phyloP scores from a whole-genome alignment of 2,329 filamentous ascomycete genomes.

The Botryotinia narcissicola region DNA sequence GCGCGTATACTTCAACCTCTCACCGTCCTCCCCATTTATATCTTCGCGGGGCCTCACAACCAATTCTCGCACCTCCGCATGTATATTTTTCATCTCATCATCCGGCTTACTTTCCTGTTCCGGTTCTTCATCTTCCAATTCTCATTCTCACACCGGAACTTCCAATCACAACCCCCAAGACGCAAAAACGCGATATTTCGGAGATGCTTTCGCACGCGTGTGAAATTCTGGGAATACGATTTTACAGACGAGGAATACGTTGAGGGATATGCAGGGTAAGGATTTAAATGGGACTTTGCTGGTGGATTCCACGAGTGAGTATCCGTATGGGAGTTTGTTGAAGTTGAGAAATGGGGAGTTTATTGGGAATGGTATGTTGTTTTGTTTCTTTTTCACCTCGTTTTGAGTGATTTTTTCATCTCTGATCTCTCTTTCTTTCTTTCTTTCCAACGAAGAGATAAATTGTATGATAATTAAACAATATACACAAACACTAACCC shows the following conservation, averaged over 20 bases:
- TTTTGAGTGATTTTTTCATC: no score
- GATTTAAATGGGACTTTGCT: constrained; percentile 1
- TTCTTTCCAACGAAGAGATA: neutral
- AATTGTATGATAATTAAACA: no score
- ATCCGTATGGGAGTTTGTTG: constrained; percentile 10
- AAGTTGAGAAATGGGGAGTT: neutral
- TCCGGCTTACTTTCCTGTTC: neutral
- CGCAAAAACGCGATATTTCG: neutral
- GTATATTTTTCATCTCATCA: neutral
- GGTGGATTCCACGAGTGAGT: constrained; percentile 8
- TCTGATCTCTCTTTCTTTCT: no score
- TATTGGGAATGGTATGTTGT: constrained; percentile 12
- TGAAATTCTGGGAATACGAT: neutral
- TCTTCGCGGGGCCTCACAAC: neutral
- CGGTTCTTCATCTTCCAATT: neutral
- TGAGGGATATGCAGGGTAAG: neutral
- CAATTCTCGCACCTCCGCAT: neutral
- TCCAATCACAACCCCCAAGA: no score
- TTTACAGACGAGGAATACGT: neutral
- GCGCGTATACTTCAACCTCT: neutral
- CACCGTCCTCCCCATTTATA: neutral
- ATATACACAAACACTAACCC: neutral
- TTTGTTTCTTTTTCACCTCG: neutral
- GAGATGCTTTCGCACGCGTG: neutral
- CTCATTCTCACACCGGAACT: neutral